These are phyloP conservation scores for Talaromyces sp. DNA, from an alignment of 2,329 filamentous ascomycete genomes.

Conservation along the genomic window DNA sequence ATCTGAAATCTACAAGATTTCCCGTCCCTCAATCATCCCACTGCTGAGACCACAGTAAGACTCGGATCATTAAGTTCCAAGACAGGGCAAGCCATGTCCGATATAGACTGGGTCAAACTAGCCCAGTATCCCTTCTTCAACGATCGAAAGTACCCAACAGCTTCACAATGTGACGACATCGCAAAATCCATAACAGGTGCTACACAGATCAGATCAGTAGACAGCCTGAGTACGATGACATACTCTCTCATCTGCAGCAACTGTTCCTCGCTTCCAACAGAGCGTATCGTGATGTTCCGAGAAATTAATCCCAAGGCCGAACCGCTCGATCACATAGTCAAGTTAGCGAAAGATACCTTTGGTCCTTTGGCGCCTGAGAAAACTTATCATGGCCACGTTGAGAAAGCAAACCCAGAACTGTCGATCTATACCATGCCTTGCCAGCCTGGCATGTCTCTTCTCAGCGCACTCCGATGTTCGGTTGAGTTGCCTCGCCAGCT, in stretches of 20 bases:
- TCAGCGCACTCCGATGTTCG: not conserved
- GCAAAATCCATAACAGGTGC: not conserved
- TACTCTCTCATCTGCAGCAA: conserved; percentile 6
- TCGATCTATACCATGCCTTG: conserved; percentile 1
- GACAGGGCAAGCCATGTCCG: conserved; percentile 1
- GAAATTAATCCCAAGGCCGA: not conserved
- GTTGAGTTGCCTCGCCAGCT: not conserved
- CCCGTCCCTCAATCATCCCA: no score
- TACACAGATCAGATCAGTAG: not conserved
- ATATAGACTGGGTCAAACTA: conserved; percentile 7
- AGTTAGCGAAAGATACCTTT: not conserved
- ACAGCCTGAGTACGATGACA: not conserved
- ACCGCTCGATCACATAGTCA: not conserved
- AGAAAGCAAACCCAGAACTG: not conserved
- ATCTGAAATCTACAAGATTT: no score
- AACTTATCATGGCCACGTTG: not conserved
- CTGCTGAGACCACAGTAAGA: no score
- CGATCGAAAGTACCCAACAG: not conserved
- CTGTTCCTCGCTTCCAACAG: not conserved
- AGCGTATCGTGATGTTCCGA: not conserved
- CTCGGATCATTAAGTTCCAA: no score
- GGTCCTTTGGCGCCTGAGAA: not conserved
- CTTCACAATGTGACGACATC: conserved; percentile 1
- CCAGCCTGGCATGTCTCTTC: not conserved
- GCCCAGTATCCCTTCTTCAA: conserved; percentile 6